A percentile compares a stretch with the other conserved stretches of the same genome.
phyloP scores from a whole-genome alignment of 805 yeast genomes.

The Isabelozyma pseudorhagii region DNA sequence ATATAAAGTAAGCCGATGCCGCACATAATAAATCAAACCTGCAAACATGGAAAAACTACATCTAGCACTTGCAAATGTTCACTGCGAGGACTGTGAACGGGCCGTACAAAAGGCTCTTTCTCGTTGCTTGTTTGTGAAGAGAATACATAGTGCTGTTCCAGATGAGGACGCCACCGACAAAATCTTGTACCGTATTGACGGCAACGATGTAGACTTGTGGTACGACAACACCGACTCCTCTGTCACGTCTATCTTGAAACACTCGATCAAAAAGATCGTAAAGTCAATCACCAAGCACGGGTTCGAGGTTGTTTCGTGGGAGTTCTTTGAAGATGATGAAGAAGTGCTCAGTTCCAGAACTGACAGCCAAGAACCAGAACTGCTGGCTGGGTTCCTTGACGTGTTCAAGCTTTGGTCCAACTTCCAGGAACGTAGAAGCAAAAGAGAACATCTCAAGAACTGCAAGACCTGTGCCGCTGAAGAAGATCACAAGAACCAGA shows the following conservation, averaged over 20 bases:
- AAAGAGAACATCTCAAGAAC: constrained; percentile 34
- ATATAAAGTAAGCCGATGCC: neutral
- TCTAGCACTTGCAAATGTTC: constrained; percentile 43
- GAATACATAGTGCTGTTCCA: neutral
- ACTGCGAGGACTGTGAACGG: constrained; percentile 51
- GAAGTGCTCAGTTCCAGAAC: constrained; percentile 15
- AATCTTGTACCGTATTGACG: constrained; percentile 13
- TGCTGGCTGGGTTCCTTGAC: constrained; percentile 12
- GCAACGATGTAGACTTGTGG: constrained; percentile 25
- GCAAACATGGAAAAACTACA: constrained; percentile 20
- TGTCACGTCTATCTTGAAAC: constrained; percentile 7
- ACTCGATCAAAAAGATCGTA: constrained; percentile 19
- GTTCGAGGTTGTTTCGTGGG: constrained; percentile 35
- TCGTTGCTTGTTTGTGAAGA: neutral
- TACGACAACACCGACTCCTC: constrained; percentile 8
- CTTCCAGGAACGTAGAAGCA: constrained; percentile 12
- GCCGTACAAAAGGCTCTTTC: constrained; percentile 18
- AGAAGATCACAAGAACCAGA: constrained; percentile 1
- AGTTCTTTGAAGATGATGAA: constrained; percentile 17
- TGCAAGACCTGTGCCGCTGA: constrained; percentile 39
- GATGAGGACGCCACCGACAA: constrained; percentile 2
- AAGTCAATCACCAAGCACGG: constrained; percentile 31
- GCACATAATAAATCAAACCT: too few species aligned
- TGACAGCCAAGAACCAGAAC: constrained; percentile 12
- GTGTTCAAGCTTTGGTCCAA: constrained; percentile 11